phyloP scores from a whole-genome alignment of 176 grass and related monocot genomes.

The Dactylis glomerata region DNA sequence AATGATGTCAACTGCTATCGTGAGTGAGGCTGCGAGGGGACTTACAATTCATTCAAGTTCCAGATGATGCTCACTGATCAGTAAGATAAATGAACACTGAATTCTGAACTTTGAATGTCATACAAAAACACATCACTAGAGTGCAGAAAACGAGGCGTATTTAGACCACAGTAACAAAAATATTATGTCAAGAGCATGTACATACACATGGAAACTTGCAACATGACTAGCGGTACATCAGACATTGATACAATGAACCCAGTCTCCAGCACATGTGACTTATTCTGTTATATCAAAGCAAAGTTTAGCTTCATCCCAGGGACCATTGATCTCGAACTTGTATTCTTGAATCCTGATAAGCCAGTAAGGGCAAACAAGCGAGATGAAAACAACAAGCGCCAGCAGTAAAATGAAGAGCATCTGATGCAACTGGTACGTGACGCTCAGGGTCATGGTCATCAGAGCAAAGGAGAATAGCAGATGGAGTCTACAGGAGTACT shows the following conservation, averaged over 20 bases:
- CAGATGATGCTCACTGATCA: constrained; percentile 35
- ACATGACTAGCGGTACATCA: too few relatives aligned
- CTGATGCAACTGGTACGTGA: constrained; percentile 67
- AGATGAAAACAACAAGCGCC: constrained; percentile 71
- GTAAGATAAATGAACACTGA: constrained; percentile 38
- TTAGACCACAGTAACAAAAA: too few relatives aligned
- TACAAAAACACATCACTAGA: too few relatives aligned
- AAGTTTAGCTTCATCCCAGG: constrained; percentile 96
- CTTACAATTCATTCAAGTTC: constrained; percentile 18
- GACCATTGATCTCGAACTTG: constrained; percentile 99
- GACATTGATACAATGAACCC: too few relatives aligned
- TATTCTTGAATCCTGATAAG: constrained; percentile 97
- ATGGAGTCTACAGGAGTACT: constrained; percentile 75
- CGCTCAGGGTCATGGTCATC: constrained; percentile 51
- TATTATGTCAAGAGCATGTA: too few relatives aligned
- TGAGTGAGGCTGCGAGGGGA: background rate
- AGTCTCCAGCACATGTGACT: background rate
- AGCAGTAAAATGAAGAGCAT: constrained; percentile 69
- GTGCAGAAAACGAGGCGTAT: too few relatives aligned
- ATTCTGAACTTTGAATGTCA: too few relatives aligned
- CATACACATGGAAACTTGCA: background rate
- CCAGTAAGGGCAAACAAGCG: constrained; percentile 78
- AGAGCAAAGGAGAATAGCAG: constrained; percentile 60
- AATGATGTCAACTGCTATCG: constrained; percentile 23
- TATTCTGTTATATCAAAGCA: constrained; percentile 93